Conservation (phyloP, 306 rosid genomes). For the Corylus avellana region DNA sequence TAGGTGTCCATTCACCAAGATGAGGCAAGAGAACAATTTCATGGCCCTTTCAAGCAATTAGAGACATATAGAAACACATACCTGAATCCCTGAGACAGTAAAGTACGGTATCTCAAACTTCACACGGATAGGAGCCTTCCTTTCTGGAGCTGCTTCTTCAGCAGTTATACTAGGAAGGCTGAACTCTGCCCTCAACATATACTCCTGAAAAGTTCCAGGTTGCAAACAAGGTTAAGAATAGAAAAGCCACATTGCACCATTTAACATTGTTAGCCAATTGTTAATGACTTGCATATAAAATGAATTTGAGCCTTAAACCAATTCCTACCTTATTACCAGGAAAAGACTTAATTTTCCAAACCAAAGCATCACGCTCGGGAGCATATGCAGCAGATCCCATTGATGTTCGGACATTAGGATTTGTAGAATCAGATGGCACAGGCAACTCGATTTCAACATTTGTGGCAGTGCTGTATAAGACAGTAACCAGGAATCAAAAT, state of each 20-base stretch:
- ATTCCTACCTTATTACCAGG: constrained; percentile 93
- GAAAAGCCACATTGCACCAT: not conserved
- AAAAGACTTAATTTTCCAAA: constrained; percentile 94
- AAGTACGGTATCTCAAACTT: constrained; percentile 98
- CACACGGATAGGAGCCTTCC: constrained; percentile 94
- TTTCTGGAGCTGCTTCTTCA: constrained; percentile 89
- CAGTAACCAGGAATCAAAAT: not conserved
- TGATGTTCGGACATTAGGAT: constrained; percentile 89
- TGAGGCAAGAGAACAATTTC: not conserved
- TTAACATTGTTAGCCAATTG: constrained; percentile 3
- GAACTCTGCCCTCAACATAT: constrained; percentile 95
- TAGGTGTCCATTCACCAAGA: not conserved
- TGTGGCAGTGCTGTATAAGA: constrained; percentile 77
- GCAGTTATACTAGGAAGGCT: constrained; percentile 83
- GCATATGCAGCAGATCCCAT: constrained; percentile 98
- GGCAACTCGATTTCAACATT: constrained; percentile 93
- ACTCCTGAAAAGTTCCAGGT: constrained; percentile 54
- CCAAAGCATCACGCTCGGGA: constrained; percentile 84
- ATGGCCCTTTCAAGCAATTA: too few relatives aligned
- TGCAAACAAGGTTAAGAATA: not conserved
- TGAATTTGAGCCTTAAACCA: constrained; percentile 9
- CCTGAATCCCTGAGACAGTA: constrained; percentile 97
- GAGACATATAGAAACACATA: constrained; percentile 24
- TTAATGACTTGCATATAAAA: not conserved
- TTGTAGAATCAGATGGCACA: constrained; percentile 86